Conservation (phyloP, 441 rosid species). For the Hura crepitans region DNA sequence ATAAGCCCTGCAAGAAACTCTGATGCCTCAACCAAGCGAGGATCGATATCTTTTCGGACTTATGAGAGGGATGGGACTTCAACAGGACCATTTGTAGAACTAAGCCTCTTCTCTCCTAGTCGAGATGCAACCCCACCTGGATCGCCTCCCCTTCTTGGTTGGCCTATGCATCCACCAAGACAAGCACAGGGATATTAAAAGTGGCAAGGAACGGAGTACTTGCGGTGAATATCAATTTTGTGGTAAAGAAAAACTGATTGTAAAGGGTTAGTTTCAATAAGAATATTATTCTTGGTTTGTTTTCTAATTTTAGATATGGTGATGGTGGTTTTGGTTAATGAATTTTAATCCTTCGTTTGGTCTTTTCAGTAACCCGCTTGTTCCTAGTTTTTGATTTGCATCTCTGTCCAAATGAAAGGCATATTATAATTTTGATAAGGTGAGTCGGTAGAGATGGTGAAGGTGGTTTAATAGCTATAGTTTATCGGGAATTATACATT, state of each 20-base stretch:
- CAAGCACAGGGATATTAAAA: conserved; percentile 34
- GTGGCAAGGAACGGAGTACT: conserved; percentile 25
- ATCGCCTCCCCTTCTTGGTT: conserved; percentile 52
- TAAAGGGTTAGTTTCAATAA: conserved; percentile 62
- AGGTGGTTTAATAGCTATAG: background rate
- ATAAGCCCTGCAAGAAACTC: conserved; percentile 52
- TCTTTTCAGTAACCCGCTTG: background rate
- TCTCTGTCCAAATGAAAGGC: background rate
- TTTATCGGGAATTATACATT: no score
- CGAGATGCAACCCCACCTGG: conserved; percentile 45
- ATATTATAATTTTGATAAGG: conserved; percentile 4
- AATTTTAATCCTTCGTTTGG: background rate
- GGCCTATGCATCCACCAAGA: conserved; percentile 50
- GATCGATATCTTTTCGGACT: conserved; percentile 59
- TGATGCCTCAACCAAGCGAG: conserved; percentile 53
- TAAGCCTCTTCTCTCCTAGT: conserved; percentile 63
- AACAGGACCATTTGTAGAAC: conserved; percentile 44
- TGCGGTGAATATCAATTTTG: conserved; percentile 59
- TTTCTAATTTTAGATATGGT: conserved; percentile 29
- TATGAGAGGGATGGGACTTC: conserved; percentile 43
- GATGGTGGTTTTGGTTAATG: conserved; percentile 20
- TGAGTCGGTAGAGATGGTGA: background rate
- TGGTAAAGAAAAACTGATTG: conserved; percentile 61
- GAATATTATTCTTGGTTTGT: conserved; percentile 42
- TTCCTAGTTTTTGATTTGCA: background rate